A percentile compares a stretch with the other conserved stretches of the same genome.
phyloP scores from a whole-genome alignment of 805 yeast genomes.

The Hanseniaspora thailandica region DNA sequence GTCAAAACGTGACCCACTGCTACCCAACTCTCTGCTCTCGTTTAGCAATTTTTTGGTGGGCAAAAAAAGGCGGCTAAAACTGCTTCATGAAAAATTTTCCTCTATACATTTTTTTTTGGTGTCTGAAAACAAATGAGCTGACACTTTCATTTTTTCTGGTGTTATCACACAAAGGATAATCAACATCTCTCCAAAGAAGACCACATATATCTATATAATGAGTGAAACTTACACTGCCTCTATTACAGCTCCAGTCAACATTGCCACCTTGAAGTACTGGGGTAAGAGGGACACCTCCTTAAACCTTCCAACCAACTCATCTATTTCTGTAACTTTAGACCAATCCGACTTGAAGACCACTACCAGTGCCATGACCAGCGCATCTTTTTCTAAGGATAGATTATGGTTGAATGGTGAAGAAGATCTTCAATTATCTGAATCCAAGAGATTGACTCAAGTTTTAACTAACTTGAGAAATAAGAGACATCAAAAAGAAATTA shows the following conservation, averaged over 20 bases:
- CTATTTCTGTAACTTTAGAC: constrained; percentile 85
- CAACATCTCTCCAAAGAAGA: too few relatives aligned
- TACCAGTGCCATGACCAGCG: constrained; percentile 72
- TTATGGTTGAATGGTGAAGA: constrained; percentile 78
- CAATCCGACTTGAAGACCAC: constrained; percentile 84
- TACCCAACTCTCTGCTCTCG: too few relatives aligned
- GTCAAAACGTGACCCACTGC: too few relatives aligned
- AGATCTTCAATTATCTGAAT: constrained; percentile 47
- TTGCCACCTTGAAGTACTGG: constrained; percentile 97
- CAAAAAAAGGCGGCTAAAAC: not conserved
- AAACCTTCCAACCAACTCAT: constrained; percentile 90
- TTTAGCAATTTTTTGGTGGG: too few relatives aligned
- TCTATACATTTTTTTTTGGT: not conserved
- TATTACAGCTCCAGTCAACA: constrained; percentile 92
- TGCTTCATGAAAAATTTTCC: not conserved
- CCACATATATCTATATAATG: constrained; percentile 27
- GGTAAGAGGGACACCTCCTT: constrained; percentile 86
- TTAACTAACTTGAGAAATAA: constrained; percentile 59
- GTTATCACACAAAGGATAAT: too few relatives aligned
- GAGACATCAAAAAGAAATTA: constrained; percentile 49
- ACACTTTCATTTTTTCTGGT: too few relatives aligned
- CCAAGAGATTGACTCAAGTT: constrained; percentile 58
- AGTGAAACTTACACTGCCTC: constrained; percentile 52
- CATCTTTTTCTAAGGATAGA: constrained; percentile 46
- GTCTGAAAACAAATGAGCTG: too few relatives aligned